A percentile compares a stretch with the other conserved stretches of the same genome.
These are phyloP conservation scores for Debaryomyces sp. DNA, from an alignment of 1,139 yeast species.

Conservation along the genomic window DNA sequence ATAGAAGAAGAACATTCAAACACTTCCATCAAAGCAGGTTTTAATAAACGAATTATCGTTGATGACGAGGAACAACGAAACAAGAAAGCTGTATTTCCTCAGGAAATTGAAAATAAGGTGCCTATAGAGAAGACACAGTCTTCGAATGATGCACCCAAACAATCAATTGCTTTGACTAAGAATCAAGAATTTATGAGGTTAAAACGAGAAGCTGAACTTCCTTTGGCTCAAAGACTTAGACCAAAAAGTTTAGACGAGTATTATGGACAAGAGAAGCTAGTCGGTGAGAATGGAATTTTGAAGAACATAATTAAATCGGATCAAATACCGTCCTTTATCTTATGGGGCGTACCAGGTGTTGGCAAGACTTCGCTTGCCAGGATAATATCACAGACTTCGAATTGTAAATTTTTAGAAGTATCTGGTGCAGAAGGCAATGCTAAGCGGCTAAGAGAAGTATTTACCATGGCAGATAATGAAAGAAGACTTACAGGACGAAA, in stretches of 20 bases:
- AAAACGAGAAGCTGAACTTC: constrained; percentile 55
- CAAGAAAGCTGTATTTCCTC: neutral
- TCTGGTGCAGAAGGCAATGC: constrained; percentile 85
- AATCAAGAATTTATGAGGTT: constrained; percentile 28
- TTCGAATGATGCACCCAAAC: constrained; percentile 6
- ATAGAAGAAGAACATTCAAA: neutral
- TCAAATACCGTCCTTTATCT: constrained; percentile 76
- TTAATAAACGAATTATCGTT: neutral
- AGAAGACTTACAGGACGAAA: constrained; percentile 62
- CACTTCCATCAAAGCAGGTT: neutral
- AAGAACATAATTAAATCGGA: constrained; percentile 66
- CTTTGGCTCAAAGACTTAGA: constrained; percentile 83
- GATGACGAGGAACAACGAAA: neutral
- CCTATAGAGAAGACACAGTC: neutral
- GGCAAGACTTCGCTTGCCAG: constrained; percentile 85
- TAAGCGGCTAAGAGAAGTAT: constrained; percentile 68
- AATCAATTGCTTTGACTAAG: constrained; percentile 14
- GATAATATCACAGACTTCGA: constrained; percentile 57
- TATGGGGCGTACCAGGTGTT: constrained; percentile 97
- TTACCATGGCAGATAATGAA: constrained; percentile 75
- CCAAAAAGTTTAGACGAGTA: constrained; percentile 77
- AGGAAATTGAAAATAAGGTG: neutral
- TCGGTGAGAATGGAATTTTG: constrained; percentile 74
- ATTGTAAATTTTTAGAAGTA: constrained; percentile 70
- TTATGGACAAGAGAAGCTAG: constrained; percentile 82